These are phyloP conservation scores for Cyamopsis tetragonoloba DNA, from an alignment of 306 rosid genomes.

Conservation along the genomic window DNA sequence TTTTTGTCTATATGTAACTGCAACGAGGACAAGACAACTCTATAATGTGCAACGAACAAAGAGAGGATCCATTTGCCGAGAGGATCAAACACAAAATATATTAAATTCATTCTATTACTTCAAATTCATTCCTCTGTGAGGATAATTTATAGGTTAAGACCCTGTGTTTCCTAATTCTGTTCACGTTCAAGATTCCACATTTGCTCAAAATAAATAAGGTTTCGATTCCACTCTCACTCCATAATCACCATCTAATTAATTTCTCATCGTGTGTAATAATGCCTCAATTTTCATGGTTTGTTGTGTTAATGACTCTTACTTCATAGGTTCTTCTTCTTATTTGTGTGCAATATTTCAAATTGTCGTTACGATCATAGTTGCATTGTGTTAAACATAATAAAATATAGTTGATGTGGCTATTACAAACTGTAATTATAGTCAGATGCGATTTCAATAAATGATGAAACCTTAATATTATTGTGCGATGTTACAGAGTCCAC, in stretches of 20 bases:
- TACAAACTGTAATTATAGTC: too few species aligned
- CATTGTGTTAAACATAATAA: too few species aligned
- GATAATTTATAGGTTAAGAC: background rate
- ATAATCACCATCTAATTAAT: background rate
- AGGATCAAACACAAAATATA: background rate
- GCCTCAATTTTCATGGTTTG: background rate
- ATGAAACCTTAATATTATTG: too few species aligned
- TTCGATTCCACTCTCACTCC: background rate
- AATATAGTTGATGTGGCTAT: too few species aligned
- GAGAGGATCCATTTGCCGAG: too few species aligned
- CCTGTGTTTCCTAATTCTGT: background rate
- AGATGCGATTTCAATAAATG: too few species aligned
- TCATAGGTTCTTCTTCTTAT: background rate
- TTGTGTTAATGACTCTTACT: background rate
- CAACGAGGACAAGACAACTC: background rate
- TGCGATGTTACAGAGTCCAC: too few species aligned
- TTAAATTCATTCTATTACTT: background rate
- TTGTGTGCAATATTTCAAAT: too few species aligned
- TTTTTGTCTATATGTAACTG: background rate
- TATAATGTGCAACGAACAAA: background rate
- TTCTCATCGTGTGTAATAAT: background rate
- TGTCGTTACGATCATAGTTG: too few species aligned
- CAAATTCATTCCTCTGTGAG: background rate
- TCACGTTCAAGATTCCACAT: background rate
- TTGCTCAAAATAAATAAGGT: background rate